Percentiles rank a stretch among this genome's conserved stretches.
Evolutionary conservation across 139 green algal genomes (phyloP).

Genomic region (Tetradesmus lagerheimii): DNA sequence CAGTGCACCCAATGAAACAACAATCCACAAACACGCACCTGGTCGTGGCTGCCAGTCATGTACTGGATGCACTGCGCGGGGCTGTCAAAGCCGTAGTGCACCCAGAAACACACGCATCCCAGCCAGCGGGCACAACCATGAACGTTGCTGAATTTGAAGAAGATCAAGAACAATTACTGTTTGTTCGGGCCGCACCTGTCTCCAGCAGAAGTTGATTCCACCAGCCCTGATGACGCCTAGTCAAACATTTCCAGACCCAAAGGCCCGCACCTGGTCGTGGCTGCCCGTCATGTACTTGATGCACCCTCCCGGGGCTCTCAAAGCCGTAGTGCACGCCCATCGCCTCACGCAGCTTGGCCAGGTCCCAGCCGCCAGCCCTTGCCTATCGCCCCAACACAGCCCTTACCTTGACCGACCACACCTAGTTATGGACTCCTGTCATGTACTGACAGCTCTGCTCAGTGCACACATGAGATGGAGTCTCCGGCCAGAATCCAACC

Average conservation of each 20-base stretch:
- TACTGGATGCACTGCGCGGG: slow-evolving; percentile 82
- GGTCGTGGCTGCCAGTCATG: slow-evolving; percentile 17
- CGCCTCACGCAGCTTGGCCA: slow-evolving; percentile 64
- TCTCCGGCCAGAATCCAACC: too few relatives aligned
- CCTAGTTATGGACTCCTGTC: too few relatives aligned
- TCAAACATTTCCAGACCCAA: background rate
- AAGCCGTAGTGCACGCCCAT: slow-evolving; percentile 77
- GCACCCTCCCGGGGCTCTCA: slow-evolving; percentile 65
- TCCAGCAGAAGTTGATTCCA: too few relatives aligned
- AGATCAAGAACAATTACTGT: too few relatives aligned
- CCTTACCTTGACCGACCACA: too few relatives aligned
- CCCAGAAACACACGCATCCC: background rate
- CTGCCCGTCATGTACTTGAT: slow-evolving; percentile 74
- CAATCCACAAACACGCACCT: background rate
- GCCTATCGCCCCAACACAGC: too few relatives aligned
- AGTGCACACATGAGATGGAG: too few relatives aligned
- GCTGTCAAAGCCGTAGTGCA: slow-evolving; percentile 71
- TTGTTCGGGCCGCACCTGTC: too few relatives aligned
- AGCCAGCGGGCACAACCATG: background rate
- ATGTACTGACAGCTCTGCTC: too few relatives aligned
- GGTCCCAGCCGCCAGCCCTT: slow-evolving; percentile 63
- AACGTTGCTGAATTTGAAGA: background rate
- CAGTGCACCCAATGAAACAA: slow-evolving; percentile 55
- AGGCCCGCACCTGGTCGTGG: background rate
- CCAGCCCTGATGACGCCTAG: too few relatives aligned